Conservation (phyloP, 2,329 filamentous ascomycete species). For the Rutstroemia sp. region DNA sequence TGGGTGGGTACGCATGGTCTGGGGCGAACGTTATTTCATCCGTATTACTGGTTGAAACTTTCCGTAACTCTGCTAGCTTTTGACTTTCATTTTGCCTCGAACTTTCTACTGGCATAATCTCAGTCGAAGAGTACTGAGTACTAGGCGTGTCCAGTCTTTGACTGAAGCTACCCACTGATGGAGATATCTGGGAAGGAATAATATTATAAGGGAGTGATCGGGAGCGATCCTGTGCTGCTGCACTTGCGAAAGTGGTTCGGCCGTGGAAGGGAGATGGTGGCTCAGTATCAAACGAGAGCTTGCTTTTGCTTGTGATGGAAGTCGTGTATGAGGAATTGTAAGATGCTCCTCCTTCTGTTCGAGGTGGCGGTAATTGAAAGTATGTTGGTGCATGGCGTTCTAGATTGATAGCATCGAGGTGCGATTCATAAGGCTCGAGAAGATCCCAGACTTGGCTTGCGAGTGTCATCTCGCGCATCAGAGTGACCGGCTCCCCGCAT, state of each 20-base stretch:
- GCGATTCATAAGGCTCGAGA: constrained; percentile 31
- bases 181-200: constrained; percentile 18
- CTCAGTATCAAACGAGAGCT: constrained; percentile 10
- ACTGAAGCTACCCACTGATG: constrained; percentile 6
- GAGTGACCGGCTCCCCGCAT: constrained; percentile 30
- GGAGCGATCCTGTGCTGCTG: constrained; percentile 10
- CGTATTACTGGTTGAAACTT: background rate
- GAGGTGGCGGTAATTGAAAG: constrained; percentile 31
- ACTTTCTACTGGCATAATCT: constrained; percentile 14
- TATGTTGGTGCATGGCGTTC: constrained; percentile 32
- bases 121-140: constrained; percentile 14
- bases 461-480: constrained; percentile 33
- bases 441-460: constrained; percentile 32
- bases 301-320: constrained; percentile 6
- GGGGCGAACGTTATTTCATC: constrained; percentile 14
- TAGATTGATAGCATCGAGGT: constrained; percentile 33
- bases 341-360: constrained; percentile 19
- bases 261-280: constrained; percentile 10
- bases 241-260: constrained; percentile 10
- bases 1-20: background rate
- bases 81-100: constrained; percentile 8
- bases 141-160: constrained; percentile 13
- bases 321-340: constrained; percentile 15
- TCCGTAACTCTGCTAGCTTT: constrained; percentile 1
- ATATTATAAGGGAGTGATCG: constrained; percentile 13